Percentiles rank a stretch among this genome's conserved stretches.
phyloP scores from a whole-genome alignment of 2,329 filamentous ascomycete species.

The Cercospora janseana region DNA sequence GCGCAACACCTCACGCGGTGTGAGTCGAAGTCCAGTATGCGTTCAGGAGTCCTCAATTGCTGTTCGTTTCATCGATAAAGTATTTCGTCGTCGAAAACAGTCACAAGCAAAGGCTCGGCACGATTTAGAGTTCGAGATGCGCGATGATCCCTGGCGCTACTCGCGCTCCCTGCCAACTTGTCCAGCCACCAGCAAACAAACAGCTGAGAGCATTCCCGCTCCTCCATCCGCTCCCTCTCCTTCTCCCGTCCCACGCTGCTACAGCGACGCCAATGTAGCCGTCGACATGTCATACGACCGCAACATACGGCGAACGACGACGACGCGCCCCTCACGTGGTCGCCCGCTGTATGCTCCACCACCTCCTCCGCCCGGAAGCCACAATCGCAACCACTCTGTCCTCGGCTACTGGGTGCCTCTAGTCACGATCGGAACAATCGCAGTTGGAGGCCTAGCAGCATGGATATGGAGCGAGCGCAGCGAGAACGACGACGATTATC shows the following conservation, averaged over 20 bases:
- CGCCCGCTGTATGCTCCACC: constrained; percentile 44
- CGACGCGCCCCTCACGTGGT: constrained; percentile 48
- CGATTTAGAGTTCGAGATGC: background rate
- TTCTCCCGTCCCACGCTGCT: background rate
- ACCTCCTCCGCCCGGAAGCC: constrained; percentile 37
- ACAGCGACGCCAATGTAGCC: constrained; percentile 12
- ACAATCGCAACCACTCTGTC: constrained; percentile 54
- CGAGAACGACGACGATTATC: constrained; percentile 67
- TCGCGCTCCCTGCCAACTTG: constrained; percentile 7
- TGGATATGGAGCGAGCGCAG: constrained; percentile 93
- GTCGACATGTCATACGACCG: constrained; percentile 53
- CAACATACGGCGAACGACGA: constrained; percentile 42
- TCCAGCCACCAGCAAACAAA: constrained; percentile 8
- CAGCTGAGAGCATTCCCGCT: background rate
- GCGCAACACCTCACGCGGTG: background rate
- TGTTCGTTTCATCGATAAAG: background rate
- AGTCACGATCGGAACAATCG: constrained; percentile 79
- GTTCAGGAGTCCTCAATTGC: background rate
- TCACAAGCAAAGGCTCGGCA: constrained; percentile 8
- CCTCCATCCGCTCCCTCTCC: background rate
- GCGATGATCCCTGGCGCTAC: background rate
- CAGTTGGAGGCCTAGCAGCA: constrained; percentile 78
- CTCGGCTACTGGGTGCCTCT: constrained; percentile 88
- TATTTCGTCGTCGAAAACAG: constrained; percentile 4
- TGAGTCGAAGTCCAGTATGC: background rate